Conservation (phyloP, 805 yeast genomes). For the Maudiozyma barnettii region DNA sequence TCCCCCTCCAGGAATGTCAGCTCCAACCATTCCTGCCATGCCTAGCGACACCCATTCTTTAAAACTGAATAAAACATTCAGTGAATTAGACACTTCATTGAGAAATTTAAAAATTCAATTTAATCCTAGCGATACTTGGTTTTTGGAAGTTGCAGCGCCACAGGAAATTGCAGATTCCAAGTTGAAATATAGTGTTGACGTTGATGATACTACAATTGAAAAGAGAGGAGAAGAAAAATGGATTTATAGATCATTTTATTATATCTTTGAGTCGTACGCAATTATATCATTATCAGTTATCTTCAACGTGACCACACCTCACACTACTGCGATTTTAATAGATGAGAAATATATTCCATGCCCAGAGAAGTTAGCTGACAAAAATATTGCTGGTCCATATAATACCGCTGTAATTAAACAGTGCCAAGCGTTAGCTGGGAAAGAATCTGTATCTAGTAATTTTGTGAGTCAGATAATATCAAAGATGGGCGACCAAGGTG, state of each 20-base stretch:
- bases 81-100: slow-evolving; percentile 6
- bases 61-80: slow-evolving; percentile 10
- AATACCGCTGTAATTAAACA: slow-evolving; percentile 41
- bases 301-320: slow-evolving; percentile 48
- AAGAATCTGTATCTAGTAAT: slow-evolving; percentile 4
- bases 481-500: slow-evolving; percentile 2
- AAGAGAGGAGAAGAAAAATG: slow-evolving; percentile 48
- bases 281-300: slow-evolving; percentile 51
- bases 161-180: slow-evolving; percentile 5
- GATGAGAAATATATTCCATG: slow-evolving; percentile 22
- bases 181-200: slow-evolving; percentile 42
- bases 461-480: slow-evolving; percentile 6
- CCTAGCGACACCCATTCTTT: not conserved
- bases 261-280: slow-evolving; percentile 64
- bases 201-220: slow-evolving; percentile 44
- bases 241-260: slow-evolving; percentile 54
- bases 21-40: not conserved
- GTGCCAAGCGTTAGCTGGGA: slow-evolving; percentile 2
- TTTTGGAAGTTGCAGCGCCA: slow-evolving; percentile 56
- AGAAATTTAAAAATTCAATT: slow-evolving; percentile 16
- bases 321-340: slow-evolving; percentile 33
- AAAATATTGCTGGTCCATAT: slow-evolving; percentile 35
- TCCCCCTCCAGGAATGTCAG: slow-evolving; percentile 5
- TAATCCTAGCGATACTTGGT: slow-evolving; percentile 47
- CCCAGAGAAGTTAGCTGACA: not conserved